Conservation (phyloP, 2,329 filamentous ascomycete genomes). For the Paradendryphiella salina region DNA sequence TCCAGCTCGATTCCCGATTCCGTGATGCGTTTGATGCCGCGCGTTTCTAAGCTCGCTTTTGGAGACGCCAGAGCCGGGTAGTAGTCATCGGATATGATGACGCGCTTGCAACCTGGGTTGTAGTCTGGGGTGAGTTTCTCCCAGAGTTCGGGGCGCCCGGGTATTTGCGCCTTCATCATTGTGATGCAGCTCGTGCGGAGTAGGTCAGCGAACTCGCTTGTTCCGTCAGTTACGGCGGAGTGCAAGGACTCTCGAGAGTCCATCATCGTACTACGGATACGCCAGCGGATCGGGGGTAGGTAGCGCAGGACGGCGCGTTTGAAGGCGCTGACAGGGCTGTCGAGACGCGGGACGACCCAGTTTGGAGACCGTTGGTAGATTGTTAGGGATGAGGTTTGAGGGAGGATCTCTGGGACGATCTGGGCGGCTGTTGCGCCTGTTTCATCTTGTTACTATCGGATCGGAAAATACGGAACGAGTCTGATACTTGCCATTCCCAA, state of each 20-base stretch:
- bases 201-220: conserved; percentile 48
- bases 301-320: conserved; percentile 54
- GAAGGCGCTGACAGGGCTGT: conserved; percentile 52
- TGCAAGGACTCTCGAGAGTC: conserved; percentile 57
- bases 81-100: conserved; percentile 61
- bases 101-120: conserved; percentile 58
- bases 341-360: conserved; percentile 60
- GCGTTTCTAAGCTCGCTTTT: conserved; percentile 58
- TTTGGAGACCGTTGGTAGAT: conserved; percentile 64
- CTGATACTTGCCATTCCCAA: conserved; percentile 58
- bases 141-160: conserved; percentile 56
- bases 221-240: conserved; percentile 50
- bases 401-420: conserved; percentile 61
- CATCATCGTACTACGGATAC: conserved; percentile 58
- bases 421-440: conserved; percentile 60
- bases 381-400: conserved; percentile 54
- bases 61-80: conserved; percentile 54
- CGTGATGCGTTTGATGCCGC: conserved; percentile 53
- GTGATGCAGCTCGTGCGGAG: conserved; percentile 45
- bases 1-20: conserved; percentile 53
- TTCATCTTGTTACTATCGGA: neutral
- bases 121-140: conserved; percentile 59
- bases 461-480: too few relatives aligned
- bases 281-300: conserved; percentile 55
- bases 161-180: conserved; percentile 54